phyloP scores from a whole-genome alignment of 768 basidiomycete genomes.

The Mycena crocata region DNA sequence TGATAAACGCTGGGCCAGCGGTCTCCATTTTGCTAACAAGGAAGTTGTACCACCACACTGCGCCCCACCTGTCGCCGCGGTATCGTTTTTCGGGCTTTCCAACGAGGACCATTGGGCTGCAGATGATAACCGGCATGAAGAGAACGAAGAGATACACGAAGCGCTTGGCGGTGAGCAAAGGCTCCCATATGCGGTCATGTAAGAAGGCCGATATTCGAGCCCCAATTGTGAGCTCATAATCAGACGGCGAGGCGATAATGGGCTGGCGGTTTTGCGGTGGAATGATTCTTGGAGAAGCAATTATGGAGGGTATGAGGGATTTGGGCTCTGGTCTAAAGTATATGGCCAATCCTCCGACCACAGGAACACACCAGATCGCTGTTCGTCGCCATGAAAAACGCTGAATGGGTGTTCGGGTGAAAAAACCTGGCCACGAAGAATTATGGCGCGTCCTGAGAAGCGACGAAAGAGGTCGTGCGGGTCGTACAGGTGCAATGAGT shows the following conservation, averaged over 20 bases:
- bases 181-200: constrained; percentile 79
- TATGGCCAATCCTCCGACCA: constrained; percentile 65
- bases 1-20: constrained; percentile 97
- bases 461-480: constrained; percentile 3
- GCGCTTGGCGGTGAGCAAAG: constrained; percentile 82
- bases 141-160: constrained; percentile 86
- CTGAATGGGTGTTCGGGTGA: constrained; percentile 46
- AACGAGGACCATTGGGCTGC: constrained; percentile 85
- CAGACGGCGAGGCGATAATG: constrained; percentile 76
- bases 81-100: constrained; percentile 65
- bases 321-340: constrained; percentile 59
- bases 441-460: constrained; percentile 40
- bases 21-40: constrained; percentile 91
- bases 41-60: constrained; percentile 97
- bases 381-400: constrained; percentile 44
- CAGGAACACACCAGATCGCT: constrained; percentile 66
- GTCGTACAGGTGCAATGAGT: constrained; percentile 12
- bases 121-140: constrained; percentile 89
- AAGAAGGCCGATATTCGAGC: constrained; percentile 60
- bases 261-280: constrained; percentile 44
- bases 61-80: constrained; percentile 89
- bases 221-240: constrained; percentile 62
- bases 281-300: constrained; percentile 61
- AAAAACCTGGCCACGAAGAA: constrained; percentile 46
- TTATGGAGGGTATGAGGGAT: constrained; percentile 57